Evolutionary conservation across 257 asterid genomes (phyloP).

Genomic region (Striga asiatica): DNA sequence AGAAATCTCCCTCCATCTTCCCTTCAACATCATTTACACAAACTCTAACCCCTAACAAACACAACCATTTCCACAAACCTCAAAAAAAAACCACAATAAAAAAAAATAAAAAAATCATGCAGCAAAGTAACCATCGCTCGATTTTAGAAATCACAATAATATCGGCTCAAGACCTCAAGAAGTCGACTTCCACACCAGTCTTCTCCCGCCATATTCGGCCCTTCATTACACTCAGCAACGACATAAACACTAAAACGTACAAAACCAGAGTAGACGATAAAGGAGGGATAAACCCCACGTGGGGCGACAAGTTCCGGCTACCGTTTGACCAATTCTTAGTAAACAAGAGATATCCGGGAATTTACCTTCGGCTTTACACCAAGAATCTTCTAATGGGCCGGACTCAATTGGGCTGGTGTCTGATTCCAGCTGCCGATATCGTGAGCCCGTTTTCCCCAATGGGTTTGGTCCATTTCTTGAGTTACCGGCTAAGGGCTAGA

Average conservation of each 20-base stretch:
- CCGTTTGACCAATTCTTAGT: slow-evolving; percentile 20
- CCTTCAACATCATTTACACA: not conserved
- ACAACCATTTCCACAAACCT: too few species aligned
- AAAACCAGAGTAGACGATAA: slow-evolving; percentile 25
- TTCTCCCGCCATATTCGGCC: slow-evolving; percentile 26
- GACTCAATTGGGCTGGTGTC: slow-evolving; percentile 43
- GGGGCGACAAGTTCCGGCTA: slow-evolving; percentile 36
- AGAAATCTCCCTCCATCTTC: slow-evolving; percentile 13
- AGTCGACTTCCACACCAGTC: not conserved
- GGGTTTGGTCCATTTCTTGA: slow-evolving; percentile 25
- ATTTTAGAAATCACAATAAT: slow-evolving; percentile 30
- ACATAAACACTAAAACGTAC: not conserved
- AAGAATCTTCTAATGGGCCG: slow-evolving; percentile 23
- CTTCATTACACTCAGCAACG: slow-evolving; percentile 16
- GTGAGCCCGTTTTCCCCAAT: slow-evolving; percentile 13
- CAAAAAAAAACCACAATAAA: not conserved
- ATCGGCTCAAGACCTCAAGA: slow-evolving; percentile 36
- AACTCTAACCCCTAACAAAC: not conserved
- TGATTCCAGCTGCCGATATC: slow-evolving; percentile 32
- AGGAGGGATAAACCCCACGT: slow-evolving; percentile 30
- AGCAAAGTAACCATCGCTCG: not conserved
- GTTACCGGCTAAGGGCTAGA: slow-evolving; percentile 26
- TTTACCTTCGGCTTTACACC: slow-evolving; percentile 30
- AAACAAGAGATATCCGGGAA: slow-evolving; percentile 17
- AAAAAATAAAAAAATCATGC: slow-evolving; percentile 1